These are phyloP conservation scores for Ustilago loliicola DNA, from an alignment of 1,284 basidiomycete genomes.

Conservation along the genomic window DNA sequence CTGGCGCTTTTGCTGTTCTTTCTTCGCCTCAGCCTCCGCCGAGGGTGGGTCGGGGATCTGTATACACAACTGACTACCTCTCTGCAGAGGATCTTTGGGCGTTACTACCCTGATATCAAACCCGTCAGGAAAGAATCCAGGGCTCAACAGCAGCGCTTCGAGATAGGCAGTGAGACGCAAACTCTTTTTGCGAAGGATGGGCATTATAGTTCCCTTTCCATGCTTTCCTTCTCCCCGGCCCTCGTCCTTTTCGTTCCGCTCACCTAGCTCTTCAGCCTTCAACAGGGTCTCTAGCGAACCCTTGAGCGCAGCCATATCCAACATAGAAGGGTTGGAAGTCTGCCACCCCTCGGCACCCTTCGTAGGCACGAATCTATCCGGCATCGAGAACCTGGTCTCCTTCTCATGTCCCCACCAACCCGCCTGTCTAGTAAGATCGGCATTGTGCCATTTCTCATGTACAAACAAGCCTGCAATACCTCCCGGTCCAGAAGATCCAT, in stretches of 20 bases:
- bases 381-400: constrained; percentile 90
- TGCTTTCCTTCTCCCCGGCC: constrained; percentile 22
- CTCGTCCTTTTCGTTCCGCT: constrained; percentile 14
- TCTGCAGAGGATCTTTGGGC: constrained; percentile 54
- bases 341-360: constrained; percentile 94
- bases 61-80: constrained; percentile 64
- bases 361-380: constrained; percentile 83
- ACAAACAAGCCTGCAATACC: constrained; percentile 93
- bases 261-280: constrained; percentile 31
- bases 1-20: constrained; percentile 11
- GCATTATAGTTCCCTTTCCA: constrained; percentile 64
- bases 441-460: constrained; percentile 78
- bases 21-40: not conserved
- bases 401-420: constrained; percentile 98
- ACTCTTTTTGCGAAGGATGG: constrained; percentile 54
- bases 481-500: constrained; percentile 94
- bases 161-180: constrained; percentile 64
- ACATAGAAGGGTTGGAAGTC: constrained; percentile 89
- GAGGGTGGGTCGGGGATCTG: constrained; percentile 50
- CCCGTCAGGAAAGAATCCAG: constrained; percentile 55
- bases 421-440: constrained; percentile 76
- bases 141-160: constrained; percentile 50
- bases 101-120: constrained; percentile 59
- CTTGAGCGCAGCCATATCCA: constrained; percentile 75
- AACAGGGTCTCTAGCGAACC: constrained; percentile 63